Evolutionary conservation across 2,329 filamentous ascomycete genomes (phyloP).

Genomic region (Fusarium continuum): DNA sequence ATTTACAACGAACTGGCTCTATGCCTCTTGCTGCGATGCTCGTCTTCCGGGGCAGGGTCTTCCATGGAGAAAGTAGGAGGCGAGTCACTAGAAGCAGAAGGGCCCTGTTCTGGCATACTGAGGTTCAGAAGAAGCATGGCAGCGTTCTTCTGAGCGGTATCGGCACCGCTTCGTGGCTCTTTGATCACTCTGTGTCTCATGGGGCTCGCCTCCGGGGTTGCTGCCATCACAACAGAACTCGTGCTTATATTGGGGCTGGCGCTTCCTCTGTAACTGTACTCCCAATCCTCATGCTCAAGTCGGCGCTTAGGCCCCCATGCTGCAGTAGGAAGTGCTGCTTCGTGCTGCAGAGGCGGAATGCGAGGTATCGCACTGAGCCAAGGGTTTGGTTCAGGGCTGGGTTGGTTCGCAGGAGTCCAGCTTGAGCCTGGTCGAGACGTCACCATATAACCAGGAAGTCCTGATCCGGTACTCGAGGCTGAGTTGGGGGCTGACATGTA

Average conservation of each 20-base stretch:
- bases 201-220: conserved; percentile 34
- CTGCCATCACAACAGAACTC: conserved; percentile 15
- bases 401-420: conserved; percentile 28
- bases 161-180: neutral
- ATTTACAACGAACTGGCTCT: conserved; percentile 29
- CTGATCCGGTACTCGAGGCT: conserved; percentile 43
- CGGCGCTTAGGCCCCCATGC: conserved; percentile 37
- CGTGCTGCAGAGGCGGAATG: conserved; percentile 19
- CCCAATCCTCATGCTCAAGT: conserved; percentile 33
- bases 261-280: conserved; percentile 31
- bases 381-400: conserved; percentile 37
- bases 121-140: conserved; percentile 40
- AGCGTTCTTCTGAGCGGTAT: conserved; percentile 32
- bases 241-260: conserved; percentile 33
- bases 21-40: conserved; percentile 38
- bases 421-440: conserved; percentile 39
- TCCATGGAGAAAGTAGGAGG: neutral
- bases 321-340: neutral
- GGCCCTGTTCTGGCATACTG: conserved; percentile 17
- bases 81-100: neutral
- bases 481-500: conserved; percentile 41
- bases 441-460: conserved; percentile 40
- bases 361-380: conserved; percentile 39
- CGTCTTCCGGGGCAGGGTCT: neutral
- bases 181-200: conserved; percentile 3